Conservation (phyloP, 306 rosid genomes). For the Vicia villosa region DNA sequence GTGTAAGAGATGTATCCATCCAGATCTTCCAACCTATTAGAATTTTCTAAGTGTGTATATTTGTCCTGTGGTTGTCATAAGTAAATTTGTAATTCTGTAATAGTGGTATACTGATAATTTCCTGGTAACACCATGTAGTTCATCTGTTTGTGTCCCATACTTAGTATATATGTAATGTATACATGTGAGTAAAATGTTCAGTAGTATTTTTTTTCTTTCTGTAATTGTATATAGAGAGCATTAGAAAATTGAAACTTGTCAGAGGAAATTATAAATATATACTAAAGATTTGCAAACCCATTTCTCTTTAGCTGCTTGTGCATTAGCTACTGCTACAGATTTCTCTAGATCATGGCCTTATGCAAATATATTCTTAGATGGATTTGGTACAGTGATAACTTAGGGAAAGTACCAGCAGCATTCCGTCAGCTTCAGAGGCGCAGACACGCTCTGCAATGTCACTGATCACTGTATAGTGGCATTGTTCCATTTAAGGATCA, state of each 20-base stretch:
- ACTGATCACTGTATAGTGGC: neutral
- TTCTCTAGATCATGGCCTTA: neutral
- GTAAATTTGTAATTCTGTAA: constrained; percentile 58
- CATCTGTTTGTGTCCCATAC: constrained; percentile 25
- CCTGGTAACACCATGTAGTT: constrained; percentile 27
- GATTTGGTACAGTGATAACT: neutral
- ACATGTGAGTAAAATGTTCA: constrained; percentile 8
- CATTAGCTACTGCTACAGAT: neutral
- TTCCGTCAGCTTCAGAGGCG: neutral
- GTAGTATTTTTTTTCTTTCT: neutral
- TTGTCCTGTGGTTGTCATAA: constrained; percentile 46
- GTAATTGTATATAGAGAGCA: neutral
- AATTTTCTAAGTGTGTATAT: constrained; percentile 50
- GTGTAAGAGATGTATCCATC: constrained; percentile 46
- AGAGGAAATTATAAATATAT: neutral
- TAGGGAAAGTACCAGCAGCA: neutral
- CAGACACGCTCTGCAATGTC: neutral
- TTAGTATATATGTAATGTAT: constrained; percentile 4
- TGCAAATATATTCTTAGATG: neutral
- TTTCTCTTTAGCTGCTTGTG: neutral
- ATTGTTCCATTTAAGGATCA: neutral
- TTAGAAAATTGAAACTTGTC: no score
- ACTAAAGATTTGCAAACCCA: neutral
- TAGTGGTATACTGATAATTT: constrained; percentile 37
- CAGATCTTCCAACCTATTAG: constrained; percentile 28